Base-by-base conservation (phyloP, 202 grass and related monocot species). In the Musa balbisiana region DNA sequence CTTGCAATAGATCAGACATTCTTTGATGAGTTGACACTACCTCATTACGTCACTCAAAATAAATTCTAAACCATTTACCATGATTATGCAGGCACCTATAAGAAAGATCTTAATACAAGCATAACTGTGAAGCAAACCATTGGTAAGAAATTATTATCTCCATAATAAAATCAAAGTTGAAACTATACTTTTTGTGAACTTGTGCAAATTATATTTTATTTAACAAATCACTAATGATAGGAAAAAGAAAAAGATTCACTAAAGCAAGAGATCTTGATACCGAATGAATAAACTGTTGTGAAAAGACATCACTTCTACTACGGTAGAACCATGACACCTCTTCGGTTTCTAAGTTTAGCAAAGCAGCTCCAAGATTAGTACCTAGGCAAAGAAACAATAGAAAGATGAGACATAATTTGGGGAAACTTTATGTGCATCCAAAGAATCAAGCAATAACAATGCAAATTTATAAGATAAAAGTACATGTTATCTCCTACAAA, bases 271-370 rank as follows among this genome's bases (percentile, higher is more conserved):
- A 62, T 25, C 12, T 54, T 59, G 55, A 81, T 97, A 89, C 84
- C 86, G 86, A 85, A 25, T 88, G 81, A 77, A 86, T 19, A 91
- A 87, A 93, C 79, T 86, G 89, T 54, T 81, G 81, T 10, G 90
- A 93, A 13, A 97, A 86, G 81, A 91, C 66, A 64, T 91, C 90
- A 83, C 94, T 97, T 89, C 85, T 89, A 51, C 75, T 81, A 9
- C 9, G 70, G 79, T 84, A 87, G 50, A 93, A 23, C 90, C 84
- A 81, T 0, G 82, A 82, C 19, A 76, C 68, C 49, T 69, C 26
- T 82, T 77, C 76, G 64, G 80, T 85, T 85, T 97, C 86, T 75
- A 97, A 81, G 88, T 97, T 74, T 62, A 97, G 20, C 9, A 91
- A 81, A 75, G 73, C 62, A 55, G 84, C 79, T 27, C 84, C 90